These are phyloP conservation scores for Sarocladiaceae sp. DNA, from an alignment of 2,329 filamentous ascomycete species.

Conservation along the genomic window DNA sequence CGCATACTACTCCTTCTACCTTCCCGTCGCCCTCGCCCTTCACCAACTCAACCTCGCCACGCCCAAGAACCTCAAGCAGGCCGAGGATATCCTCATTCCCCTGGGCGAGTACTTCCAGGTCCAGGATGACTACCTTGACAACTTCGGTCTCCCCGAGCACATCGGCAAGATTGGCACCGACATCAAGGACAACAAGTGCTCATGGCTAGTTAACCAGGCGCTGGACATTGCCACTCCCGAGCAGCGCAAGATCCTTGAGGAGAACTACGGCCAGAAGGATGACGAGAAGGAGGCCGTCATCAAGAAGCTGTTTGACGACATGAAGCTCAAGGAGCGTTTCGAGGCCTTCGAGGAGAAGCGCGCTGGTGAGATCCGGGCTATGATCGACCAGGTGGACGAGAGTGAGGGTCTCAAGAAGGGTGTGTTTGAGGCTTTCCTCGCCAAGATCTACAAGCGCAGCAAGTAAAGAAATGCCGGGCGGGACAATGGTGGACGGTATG, in stretches of 20 bases:
- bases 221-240: slow-evolving; percentile 72
- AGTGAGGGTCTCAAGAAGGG: slow-evolving; percentile 81
- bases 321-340: slow-evolving; percentile 79
- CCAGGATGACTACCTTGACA: slow-evolving; percentile 98
- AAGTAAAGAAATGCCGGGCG: slow-evolving; percentile 69
- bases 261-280: slow-evolving; percentile 93
- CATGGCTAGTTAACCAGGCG: slow-evolving; percentile 95
- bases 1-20: slow-evolving; percentile 98
- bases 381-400: slow-evolving; percentile 80
- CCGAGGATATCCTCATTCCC: slow-evolving; percentile 87
- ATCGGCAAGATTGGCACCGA: slow-evolving; percentile 99
- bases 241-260: slow-evolving; percentile 81
- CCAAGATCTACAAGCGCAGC: slow-evolving; percentile 97
- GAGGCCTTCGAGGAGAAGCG: slow-evolving; percentile 83
- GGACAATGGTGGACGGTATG: too few relatives aligned
- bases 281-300: slow-evolving; percentile 72
- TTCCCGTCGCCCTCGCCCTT: slow-evolving; percentile 87
- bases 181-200: slow-evolving; percentile 99
- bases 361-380: slow-evolving; percentile 67
- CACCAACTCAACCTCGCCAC: slow-evolving; percentile 81
- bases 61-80: slow-evolving; percentile 79
- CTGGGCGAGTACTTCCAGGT: slow-evolving; percentile 99
- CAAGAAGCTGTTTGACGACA: slow-evolving; percentile 82
- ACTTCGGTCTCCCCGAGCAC: slow-evolving; percentile 84
- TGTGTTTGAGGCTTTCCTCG: slow-evolving; percentile 82